Evolutionary conservation across 176 grass and related monocot genomes (phyloP).

Genomic region (Cocos nucifera): DNA sequence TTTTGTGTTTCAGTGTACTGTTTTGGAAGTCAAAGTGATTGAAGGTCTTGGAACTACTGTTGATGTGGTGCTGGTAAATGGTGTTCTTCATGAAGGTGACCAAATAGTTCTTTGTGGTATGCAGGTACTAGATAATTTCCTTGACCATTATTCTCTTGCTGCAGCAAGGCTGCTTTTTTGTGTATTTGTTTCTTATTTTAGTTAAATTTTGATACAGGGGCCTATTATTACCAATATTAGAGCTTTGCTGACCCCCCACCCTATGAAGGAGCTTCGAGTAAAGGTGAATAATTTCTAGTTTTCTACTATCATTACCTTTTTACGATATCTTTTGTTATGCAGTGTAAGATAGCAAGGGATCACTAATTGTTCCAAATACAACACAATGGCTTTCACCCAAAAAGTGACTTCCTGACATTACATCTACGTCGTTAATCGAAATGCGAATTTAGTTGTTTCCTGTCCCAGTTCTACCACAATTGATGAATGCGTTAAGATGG

Average conservation of each 20-base stretch:
- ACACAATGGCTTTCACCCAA: too few relatives aligned
- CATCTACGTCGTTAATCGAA: too few relatives aligned
- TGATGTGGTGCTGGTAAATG: conserved; percentile 87
- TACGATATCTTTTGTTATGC: too few relatives aligned
- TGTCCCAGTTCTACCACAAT: too few relatives aligned
- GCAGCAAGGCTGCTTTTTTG: neutral
- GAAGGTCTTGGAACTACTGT: conserved; percentile 93
- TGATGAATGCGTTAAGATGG: too few relatives aligned
- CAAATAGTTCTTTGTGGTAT: conserved; percentile 91
- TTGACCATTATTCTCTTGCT: neutral
- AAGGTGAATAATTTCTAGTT: conserved; percentile 35
- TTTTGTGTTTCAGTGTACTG: conserved; percentile 65
- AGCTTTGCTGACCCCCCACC: conserved; percentile 86
- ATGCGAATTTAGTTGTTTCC: too few relatives aligned
- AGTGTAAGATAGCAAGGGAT: too few relatives aligned
- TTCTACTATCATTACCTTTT: neutral
- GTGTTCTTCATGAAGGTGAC: conserved; percentile 83
- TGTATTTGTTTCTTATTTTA: conserved; percentile 8
- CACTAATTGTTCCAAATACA: too few relatives aligned
- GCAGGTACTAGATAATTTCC: conserved; percentile 41
- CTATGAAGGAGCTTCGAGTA: conserved; percentile 90
- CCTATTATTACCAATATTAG: conserved; percentile 75
- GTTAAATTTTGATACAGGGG: conserved; percentile 37
- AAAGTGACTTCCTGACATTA: too few relatives aligned
- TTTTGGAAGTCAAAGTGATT: conserved; percentile 84